A percentile compares a stretch with the other conserved stretches of the same genome.
phyloP scores from a whole-genome alignment of 805 yeast species.

The Schwanniomyces occidentalis region DNA sequence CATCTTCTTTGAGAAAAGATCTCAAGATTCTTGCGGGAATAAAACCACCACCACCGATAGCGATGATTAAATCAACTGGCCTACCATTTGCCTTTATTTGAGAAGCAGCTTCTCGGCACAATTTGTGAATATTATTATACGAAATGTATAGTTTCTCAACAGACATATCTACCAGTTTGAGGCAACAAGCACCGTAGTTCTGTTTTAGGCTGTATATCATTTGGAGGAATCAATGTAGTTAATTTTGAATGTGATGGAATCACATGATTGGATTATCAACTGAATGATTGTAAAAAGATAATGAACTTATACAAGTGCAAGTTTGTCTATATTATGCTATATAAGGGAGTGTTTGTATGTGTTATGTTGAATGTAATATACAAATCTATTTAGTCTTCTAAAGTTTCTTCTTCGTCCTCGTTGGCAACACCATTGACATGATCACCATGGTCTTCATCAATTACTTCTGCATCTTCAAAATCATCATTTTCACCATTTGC shows the following conservation, averaged over 20 bases:
- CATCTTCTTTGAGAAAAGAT: conserved; percentile 58
- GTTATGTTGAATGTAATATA: too few relatives aligned
- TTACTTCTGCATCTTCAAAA: conserved; percentile 18
- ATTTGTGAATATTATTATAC: conserved; percentile 79
- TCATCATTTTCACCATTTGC: conserved; percentile 46
- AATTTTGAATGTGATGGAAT: too few relatives aligned
- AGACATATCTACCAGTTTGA: too few relatives aligned
- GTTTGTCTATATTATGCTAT: too few relatives aligned
- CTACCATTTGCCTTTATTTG: conserved; percentile 44
- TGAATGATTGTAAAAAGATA: too few relatives aligned
- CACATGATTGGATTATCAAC: too few relatives aligned
- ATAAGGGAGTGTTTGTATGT: too few relatives aligned
- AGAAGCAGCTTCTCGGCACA: conserved; percentile 69
- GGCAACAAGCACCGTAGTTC: too few relatives aligned
- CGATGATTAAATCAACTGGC: conserved; percentile 58
- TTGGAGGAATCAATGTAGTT: too few relatives aligned
- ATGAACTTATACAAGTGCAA: too few relatives aligned
- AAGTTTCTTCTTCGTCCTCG: conserved; percentile 32
- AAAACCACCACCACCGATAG: conserved; percentile 75
- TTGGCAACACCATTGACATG: conserved; percentile 36
- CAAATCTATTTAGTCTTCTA: conserved; percentile 13
- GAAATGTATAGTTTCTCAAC: conserved; percentile 60
- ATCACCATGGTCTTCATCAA: conserved; percentile 24
- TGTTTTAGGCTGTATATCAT: too few relatives aligned
- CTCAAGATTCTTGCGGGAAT: conserved; percentile 69